Conservation (phyloP, 179 eudicot genomes). For the Actinidia arguta region DNA sequence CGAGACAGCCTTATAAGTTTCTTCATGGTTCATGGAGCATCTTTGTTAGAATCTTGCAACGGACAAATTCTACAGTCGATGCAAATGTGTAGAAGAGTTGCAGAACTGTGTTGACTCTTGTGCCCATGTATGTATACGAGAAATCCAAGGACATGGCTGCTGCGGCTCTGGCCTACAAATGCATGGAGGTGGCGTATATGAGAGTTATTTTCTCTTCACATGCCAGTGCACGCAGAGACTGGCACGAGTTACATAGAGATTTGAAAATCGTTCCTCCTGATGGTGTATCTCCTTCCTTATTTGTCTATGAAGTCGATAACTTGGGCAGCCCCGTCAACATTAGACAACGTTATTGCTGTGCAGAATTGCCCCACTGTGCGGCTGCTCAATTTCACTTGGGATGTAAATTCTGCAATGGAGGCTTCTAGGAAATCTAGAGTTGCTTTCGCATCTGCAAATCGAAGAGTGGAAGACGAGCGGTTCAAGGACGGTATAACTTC, state of each 20-base stretch:
- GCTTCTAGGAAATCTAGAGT: conserved; percentile 85
- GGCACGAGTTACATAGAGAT: conserved; percentile 77
- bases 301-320: conserved; percentile 96
- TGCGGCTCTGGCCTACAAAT: conserved; percentile 98
- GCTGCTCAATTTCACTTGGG: conserved; percentile 74
- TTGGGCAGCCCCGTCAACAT: conserved; percentile 70
- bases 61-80: conserved; percentile 67
- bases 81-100: conserved; percentile 83
- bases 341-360: conserved; percentile 78
- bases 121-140: conserved; percentile 93
- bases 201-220: conserved; percentile 79
- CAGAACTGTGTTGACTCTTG: conserved; percentile 92
- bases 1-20: conserved; percentile 90
- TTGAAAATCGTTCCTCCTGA: conserved; percentile 83
- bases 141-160: conserved; percentile 87
- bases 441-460: conserved; percentile 77
- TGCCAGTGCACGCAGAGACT: conserved; percentile 70
- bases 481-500: conserved; percentile 56
- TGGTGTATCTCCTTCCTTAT: conserved; percentile 98
- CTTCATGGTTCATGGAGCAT: conserved; percentile 95
- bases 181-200: conserved; percentile 90
- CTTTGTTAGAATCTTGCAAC: conserved; percentile 72
- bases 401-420: conserved; percentile 90
- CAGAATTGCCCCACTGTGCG: conserved; percentile 64
- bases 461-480: conserved; percentile 46